Conservation (phyloP, 768 basidiomycete genomes). For the Exidia glandulosa region DNA sequence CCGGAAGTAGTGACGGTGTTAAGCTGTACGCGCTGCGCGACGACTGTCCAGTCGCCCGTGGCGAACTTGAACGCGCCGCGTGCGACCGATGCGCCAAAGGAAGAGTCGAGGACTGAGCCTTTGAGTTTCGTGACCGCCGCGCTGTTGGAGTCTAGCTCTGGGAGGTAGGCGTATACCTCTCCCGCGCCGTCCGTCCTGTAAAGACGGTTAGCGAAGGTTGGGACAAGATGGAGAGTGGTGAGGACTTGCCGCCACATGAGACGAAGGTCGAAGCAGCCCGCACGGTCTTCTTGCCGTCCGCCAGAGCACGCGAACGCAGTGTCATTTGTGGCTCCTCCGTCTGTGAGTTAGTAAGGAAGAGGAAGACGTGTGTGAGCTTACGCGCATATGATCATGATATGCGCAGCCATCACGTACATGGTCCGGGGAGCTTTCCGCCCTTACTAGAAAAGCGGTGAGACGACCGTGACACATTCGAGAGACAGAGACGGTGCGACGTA, state of each 20-base stretch:
- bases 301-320: constrained; percentile 50
- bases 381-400: neutral
- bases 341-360: too few relatives aligned
- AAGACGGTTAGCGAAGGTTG: neutral
- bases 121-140: neutral
- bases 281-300: constrained; percentile 44
- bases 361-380: neutral
- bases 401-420: constrained; percentile 22
- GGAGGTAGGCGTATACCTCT: constrained; percentile 65
- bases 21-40: constrained; percentile 59
- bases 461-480: neutral
- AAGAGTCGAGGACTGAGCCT: constrained; percentile 38
- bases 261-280: constrained; percentile 51
- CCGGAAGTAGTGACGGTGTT: too few relatives aligned
- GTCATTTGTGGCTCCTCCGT: constrained; percentile 40
- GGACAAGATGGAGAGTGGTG: neutral
- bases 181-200: constrained; percentile 20
- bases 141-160: constrained; percentile 17
- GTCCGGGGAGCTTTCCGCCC: constrained; percentile 64
- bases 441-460: constrained; percentile 11
- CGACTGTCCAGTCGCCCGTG: constrained; percentile 53
- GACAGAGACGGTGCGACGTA: neutral
- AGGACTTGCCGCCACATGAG: constrained; percentile 55
- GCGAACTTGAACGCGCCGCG: constrained; percentile 57
- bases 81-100: constrained; percentile 58